Conservation (phyloP, 129 eudicot species). For the Artemisia tridentata region DNA sequence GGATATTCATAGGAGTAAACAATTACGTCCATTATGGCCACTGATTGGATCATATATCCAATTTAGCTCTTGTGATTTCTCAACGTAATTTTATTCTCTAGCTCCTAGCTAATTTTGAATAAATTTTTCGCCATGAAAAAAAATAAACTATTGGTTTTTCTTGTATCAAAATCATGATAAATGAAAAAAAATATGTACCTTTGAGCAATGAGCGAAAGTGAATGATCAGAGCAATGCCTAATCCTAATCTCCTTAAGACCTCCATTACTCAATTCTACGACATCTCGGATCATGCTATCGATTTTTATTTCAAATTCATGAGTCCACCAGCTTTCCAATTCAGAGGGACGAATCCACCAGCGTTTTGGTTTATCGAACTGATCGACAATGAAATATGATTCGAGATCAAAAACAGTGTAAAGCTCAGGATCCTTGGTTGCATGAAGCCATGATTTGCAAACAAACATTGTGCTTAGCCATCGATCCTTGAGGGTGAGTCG, state of each 20-base stretch:
- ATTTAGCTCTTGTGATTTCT: no score
- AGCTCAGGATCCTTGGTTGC: neutral
- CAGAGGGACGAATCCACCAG: conserved; percentile 22
- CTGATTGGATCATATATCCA: no score
- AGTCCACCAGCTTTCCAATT: conserved; percentile 69
- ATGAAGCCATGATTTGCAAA: neutral
- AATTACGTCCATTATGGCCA: no score
- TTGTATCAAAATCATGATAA: no score
- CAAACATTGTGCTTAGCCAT: neutral
- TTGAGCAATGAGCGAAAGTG: conserved; percentile 59
- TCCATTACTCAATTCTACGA: conserved; percentile 59
- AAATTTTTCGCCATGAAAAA: no score
- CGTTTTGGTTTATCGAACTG: no score
- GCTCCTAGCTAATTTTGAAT: no score
- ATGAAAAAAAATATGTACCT: conserved; percentile 37
- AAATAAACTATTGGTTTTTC: no score
- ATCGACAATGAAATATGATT: no score
- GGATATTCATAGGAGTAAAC: no score
- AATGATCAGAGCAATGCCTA: conserved; percentile 81
- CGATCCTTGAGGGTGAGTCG: neutral
- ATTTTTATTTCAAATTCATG: conserved; percentile 57
- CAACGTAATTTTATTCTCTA: no score
- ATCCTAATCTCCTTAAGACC: conserved; percentile 58
- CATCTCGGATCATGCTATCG: conserved; percentile 69
- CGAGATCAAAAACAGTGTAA: neutral